These are phyloP conservation scores for Chimonanthus salicifolius DNA, from an alignment of 164 flowering plant genomes.

Conservation along the genomic window DNA sequence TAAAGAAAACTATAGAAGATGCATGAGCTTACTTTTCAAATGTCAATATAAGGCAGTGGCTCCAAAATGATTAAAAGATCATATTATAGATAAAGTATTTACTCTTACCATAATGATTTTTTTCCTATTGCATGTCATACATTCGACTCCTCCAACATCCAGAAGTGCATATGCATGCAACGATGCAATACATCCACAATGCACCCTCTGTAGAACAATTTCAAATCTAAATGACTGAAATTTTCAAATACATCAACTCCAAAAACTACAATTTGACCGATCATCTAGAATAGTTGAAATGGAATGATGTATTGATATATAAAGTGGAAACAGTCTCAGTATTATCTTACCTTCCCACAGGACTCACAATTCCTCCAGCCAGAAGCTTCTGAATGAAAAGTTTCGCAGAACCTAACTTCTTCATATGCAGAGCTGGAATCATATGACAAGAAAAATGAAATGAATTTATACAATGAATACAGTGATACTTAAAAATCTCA, in stretches of 20 bases:
- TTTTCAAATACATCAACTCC: not conserved
- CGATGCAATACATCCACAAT: slow-evolving; percentile 93
- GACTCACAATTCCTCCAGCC: slow-evolving; percentile 92
- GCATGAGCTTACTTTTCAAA: not conserved
- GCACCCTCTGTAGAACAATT: slow-evolving; percentile 56
- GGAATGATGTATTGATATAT: not conserved
- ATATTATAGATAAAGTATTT: not conserved
- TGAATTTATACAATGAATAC: not conserved
- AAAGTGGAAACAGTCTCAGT: not conserved
- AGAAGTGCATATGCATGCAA: slow-evolving; percentile 44
- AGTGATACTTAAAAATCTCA: not conserved
- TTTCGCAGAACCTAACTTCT: slow-evolving; percentile 49
- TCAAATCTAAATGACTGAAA: not conserved
- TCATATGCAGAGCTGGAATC: slow-evolving; percentile 54
- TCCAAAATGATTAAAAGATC: not conserved
- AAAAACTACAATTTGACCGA: slow-evolving; percentile 6
- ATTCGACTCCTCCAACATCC: slow-evolving; percentile 90
- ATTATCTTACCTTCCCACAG: slow-evolving; percentile 65
- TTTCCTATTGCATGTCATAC: slow-evolving; percentile 69
- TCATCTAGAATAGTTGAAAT: not conserved
- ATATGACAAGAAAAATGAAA: not conserved
- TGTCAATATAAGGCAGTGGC: not conserved
- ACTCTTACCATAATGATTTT: slow-evolving; percentile 41
- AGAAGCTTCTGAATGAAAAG: slow-evolving; percentile 58
- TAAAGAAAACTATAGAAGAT: not conserved